These are phyloP conservation scores for Erysimum cheiranthoides DNA, from an alignment of 345 rosid species.

Conservation along the genomic window DNA sequence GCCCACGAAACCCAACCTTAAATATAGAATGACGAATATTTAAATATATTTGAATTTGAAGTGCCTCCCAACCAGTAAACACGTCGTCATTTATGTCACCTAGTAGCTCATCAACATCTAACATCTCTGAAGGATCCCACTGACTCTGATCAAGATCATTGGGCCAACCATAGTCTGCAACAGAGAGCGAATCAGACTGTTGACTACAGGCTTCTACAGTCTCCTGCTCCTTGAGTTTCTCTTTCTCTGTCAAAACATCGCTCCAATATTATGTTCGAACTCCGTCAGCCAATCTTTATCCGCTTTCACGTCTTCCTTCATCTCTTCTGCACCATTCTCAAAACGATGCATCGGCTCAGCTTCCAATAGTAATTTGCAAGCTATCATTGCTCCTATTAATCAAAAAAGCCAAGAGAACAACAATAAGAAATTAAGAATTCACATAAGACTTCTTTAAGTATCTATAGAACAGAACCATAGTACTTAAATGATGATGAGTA, in stretches of 20 bases:
- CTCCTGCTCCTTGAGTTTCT: constrained; percentile 29
- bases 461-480: no score
- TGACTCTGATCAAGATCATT: constrained; percentile 17
- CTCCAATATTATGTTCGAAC: constrained; percentile 22
- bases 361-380: no score
- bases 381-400: no score
- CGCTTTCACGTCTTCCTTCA: not conserved
- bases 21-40: no score
- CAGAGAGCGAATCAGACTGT: constrained; percentile 7
- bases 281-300: constrained; percentile 28
- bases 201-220: not conserved
- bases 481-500: no score
- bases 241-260: constrained; percentile 5
- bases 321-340: not conserved
- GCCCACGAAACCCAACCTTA: no score
- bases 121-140: constrained; percentile 40
- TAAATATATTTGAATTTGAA: no score
- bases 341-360: not conserved
- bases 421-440: no score
- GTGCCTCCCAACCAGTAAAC: no score
- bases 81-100: constrained; percentile 41
- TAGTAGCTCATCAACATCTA: constrained; percentile 51
- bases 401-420: no score
- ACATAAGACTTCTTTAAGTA: no score
- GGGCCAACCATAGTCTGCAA: constrained; percentile 40